Conservation (phyloP, 371 early-diverging fungal species). For the Mucor saturninus region DNA sequence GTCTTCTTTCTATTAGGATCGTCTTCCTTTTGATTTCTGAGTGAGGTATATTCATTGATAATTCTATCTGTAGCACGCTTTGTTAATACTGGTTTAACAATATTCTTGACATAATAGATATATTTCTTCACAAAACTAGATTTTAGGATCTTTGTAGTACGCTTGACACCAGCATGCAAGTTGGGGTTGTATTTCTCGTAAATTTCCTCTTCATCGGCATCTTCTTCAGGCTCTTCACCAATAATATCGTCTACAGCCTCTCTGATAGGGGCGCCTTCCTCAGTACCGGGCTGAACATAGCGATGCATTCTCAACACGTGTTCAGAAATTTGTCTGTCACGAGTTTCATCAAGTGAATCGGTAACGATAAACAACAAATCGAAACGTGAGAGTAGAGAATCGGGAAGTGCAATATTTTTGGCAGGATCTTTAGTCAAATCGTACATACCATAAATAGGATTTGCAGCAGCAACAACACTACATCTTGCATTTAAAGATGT, state of each 20-base stretch:
- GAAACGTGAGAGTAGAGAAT: constrained; percentile 97
- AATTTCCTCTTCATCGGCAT: constrained; percentile 59
- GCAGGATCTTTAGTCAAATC: constrained; percentile 81
- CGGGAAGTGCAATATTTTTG: constrained; percentile 98
- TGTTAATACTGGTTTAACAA: constrained; percentile 72
- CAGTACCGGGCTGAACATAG: constrained; percentile 84
- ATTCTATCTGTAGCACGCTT: constrained; percentile 81
- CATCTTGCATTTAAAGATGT: constrained; percentile 98
- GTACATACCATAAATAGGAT: constrained; percentile 96
- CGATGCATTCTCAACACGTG: constrained; percentile 95
- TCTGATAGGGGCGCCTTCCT: constrained; percentile 80
- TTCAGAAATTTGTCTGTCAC: constrained; percentile 87
- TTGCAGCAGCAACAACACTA: constrained; percentile 99
- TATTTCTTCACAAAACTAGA: constrained; percentile 83
- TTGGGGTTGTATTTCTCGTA: constrained; percentile 84
- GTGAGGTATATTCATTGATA: constrained; percentile 78
- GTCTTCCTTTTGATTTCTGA: constrained; percentile 69
- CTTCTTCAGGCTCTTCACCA: constrained; percentile 56
- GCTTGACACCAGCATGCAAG: constrained; percentile 67
- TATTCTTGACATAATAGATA: constrained; percentile 83
- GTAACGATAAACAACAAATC: constrained; percentile 98
- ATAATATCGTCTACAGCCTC: constrained; percentile 65
- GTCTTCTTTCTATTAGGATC: constrained; percentile 62
- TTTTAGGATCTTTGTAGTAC: constrained; percentile 65
- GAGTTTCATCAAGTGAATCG: constrained; percentile 85